Base-by-base conservation (phyloP, 1,284 basidiomycete species). In the Leccinum fuscescens region DNA sequence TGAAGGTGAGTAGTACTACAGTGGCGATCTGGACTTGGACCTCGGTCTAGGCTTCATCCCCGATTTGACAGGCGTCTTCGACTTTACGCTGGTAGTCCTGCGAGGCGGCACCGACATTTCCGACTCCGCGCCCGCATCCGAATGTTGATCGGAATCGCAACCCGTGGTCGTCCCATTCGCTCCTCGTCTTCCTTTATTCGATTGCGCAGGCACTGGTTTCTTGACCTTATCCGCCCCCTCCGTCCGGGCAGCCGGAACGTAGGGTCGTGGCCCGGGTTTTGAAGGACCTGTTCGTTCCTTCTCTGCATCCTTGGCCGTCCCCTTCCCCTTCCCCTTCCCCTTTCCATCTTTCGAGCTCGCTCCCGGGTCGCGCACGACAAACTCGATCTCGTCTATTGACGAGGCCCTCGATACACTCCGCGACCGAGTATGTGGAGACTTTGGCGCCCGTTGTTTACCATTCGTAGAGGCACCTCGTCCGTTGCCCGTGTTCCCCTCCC, bases 11-110 rank as follows among this genome's bases (percentile, higher is more conserved):
- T 20, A 20, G 20, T 20, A 20, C 20, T 20, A 20, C 20, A 20
- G 20, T 20, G 20, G 17, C 6, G 57, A 54, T 20, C 31, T 59
- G 2, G 64, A 61, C 17, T 54, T 59, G 1, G 69, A 61, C 14
- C 56, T 68, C 6, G 62, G 62, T 44, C 64, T 62, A 31, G 66
- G 64, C 24, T 65, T 75, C 73, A 75, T 74, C 11, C 64, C 62
- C 2, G 71, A 72, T 46, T 63, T 73, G 56, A 75, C 55, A 11
- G 71, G 71, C 0, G 73, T 71, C 48, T 0, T 20, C 2, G 61
- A 61, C 15, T 35, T 58, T 14, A 22, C 2, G 33, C 46, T 59
- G 17, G 52, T 6, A 0, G 49, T 2, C 51, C 54, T 67, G 31
- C 69, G 62, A 20, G 68, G 63, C 0, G 71, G 63, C 15, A 58